A percentile compares a stretch with the other conserved stretches of the same genome.
These are phyloP conservation scores for Calycina herbarum DNA, from an alignment of 2,329 filamentous ascomycete species.

Conservation along the genomic window DNA sequence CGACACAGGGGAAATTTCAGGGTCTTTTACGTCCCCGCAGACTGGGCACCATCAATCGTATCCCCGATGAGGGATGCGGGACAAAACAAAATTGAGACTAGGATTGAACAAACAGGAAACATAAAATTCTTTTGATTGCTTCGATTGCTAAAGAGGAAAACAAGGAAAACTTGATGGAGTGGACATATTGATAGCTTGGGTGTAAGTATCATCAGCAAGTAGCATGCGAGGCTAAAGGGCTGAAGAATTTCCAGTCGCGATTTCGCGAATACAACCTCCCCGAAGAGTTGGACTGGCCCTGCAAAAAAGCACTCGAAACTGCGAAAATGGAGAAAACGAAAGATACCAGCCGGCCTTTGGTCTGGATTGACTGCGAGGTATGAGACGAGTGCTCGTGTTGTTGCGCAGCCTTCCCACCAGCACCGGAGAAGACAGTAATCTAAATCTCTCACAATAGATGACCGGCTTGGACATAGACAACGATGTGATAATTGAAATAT, in stretches of 20 bases:
- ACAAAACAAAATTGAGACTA: no score
- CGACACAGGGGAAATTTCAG: no score
- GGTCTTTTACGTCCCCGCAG: no score
- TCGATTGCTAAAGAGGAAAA: not conserved
- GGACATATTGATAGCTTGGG: not conserved
- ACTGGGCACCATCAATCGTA: no score
- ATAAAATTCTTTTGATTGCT: not conserved
- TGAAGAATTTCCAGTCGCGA: not conserved
- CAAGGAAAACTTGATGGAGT: not conserved
- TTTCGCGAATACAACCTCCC: not conserved
- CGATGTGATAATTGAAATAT: constrained; percentile 88
- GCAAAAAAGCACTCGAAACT: constrained; percentile 4
- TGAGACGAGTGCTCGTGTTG: not conserved
- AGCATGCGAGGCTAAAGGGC: not conserved
- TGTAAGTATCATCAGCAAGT: not conserved
- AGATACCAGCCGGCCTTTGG: constrained; percentile 27
- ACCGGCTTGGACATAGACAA: constrained; percentile 76
- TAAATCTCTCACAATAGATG: constrained; percentile 66
- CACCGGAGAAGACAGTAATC: not conserved
- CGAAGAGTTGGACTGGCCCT: not conserved
- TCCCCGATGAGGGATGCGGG: no score
- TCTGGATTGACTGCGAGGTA: constrained; percentile 40
- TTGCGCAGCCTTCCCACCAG: not conserved
- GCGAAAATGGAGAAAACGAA: constrained; percentile 16
- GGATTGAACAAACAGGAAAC: not conserved